Base-by-base conservation (phyloP, 768 basidiomycete species). In the Mycena latifolia region DNA sequence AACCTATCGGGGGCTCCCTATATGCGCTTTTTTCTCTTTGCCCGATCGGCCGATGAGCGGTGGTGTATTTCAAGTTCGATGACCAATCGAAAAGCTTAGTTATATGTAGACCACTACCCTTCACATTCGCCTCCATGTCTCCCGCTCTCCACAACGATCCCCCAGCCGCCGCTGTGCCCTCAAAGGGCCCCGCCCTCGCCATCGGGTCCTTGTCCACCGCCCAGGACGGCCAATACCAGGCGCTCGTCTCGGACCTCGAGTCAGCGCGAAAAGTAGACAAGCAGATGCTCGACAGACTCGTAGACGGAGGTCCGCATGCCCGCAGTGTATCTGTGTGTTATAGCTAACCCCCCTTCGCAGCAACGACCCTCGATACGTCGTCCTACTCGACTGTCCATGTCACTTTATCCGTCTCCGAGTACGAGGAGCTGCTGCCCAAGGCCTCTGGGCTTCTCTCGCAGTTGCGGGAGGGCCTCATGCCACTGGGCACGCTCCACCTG, bases 121-220 rank as follows among this genome's bases (percentile, higher is more conserved):
- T 28, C 15, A 41, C 28, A n/a, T n/a, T n/a, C 41, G 27, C 55
- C 63, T 37, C 67, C 62, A 92, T 93, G 91, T 82, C 89, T 52
- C 89, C 91, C 43, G 84, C 85, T 41, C 89, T 90, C 45, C 81
- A 88, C 50, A 82, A 80, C 71, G 58, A 66, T 35, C 68, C 61
- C 70, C 55, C 72, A 43, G 53, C 69, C 17, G 73, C 71, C 10
- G 39, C 67, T 28, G 69, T 70, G 1, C 76, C 74, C 18, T 35
- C 63, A 35, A 76, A 76, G 31, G 88, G 86, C 17, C 77, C 84
- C 47, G 87, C 87, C 9, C 84, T 96, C 54, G 91, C 86, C 56
- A 88, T 96, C 67, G 93, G 94, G 60, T 94, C 94, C 10, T 86
- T 90, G 22, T 80, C 85, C 5, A 92, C 93, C 0, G 94, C 94